Evolutionary conservation across 1,284 basidiomycete genomes (phyloP), one percentile per base, ranked within the genome.

Genomic region (Rhodotorula sp.): DNA sequence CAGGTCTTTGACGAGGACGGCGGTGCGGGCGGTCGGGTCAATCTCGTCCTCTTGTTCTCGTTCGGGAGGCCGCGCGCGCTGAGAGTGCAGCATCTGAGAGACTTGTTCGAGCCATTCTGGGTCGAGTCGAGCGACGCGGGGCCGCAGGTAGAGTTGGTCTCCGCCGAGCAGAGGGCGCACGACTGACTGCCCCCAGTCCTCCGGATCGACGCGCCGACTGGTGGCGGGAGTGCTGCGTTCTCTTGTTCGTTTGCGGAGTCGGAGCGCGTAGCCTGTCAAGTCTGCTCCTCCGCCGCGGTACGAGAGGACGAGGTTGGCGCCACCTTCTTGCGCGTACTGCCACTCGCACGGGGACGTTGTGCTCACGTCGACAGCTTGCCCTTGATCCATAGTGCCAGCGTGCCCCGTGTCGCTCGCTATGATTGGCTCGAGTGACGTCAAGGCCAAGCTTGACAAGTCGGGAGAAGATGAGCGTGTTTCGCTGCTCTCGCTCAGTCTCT

Each of bases 261-360:
- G 86, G 47, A 97, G 84, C 1, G 90, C 89, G 55, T 84, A 90
- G 12, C 87, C 86, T 60, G 84, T 81, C 78, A 90, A 64, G 18
- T 74, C 60, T 0, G 85, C 81, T 0, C 92, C 91, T 0, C 85
- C 81, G 0, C 92, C 91, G 18, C 79, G 77, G 79, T 93, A 95
- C 14, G 89, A 87, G 81, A 93, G 92, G 31, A 95, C 91, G 74
- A 92, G 87, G 15, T 91, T 90, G 15, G 91, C 89, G n/a, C 90
- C 91, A 21, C 93, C 93, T 81, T 95, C 93, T 2, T 91, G 88
- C 45, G 93, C 83, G 79, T 95, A 97, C 70, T 80, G 82, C 93
- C 93, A 95, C 79, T 62, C 60, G 47, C 0, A 5, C 3, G 67
- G 43, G 5, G 62, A 63, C 5, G 62, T 60, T 43, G 57, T n/a